Conservation (phyloP, 805 yeast species). For the Yamadazyma laniorum region DNA sequence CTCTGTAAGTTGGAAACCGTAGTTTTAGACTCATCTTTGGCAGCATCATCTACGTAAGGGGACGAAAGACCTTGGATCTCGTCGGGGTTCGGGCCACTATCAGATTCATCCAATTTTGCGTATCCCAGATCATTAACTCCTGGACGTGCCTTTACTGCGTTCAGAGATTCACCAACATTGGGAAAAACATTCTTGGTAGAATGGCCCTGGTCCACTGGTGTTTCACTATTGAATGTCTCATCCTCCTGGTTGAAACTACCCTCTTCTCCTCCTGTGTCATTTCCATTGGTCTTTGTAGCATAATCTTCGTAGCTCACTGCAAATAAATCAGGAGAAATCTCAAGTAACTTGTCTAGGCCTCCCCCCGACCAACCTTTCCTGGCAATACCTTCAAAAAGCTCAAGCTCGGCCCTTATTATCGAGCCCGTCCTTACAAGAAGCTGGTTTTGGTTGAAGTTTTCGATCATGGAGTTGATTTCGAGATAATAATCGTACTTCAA, state of each 20-base stretch:
- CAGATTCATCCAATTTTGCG: too few species aligned
- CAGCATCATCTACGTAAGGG: too few species aligned
- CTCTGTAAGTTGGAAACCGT: background rate
- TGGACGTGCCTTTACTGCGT: too few species aligned
- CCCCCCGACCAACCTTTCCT: constrained; percentile 86
- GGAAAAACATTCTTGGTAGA: constrained; percentile 7
- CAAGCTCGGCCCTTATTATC: constrained; percentile 75
- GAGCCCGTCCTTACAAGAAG: constrained; percentile 58
- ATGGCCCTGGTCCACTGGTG: constrained; percentile 2
- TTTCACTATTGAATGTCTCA: constrained; percentile 5
- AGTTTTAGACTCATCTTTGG: background rate
- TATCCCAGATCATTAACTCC: too few species aligned
- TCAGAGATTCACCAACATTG: too few species aligned
- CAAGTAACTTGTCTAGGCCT: constrained; percentile 69
- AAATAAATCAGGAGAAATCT: constrained; percentile 57
- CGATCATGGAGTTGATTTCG: constrained; percentile 59
- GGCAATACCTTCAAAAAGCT: constrained; percentile 76
- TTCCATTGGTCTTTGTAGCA: constrained; percentile 20
- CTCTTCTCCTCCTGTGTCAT: constrained; percentile 1
- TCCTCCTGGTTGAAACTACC: constrained; percentile 9
- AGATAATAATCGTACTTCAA: constrained; percentile 74
- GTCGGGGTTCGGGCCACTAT: too few species aligned
- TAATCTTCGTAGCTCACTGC: constrained; percentile 22
- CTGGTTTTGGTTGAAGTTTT: constrained; percentile 51
- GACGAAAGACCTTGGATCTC: too few species aligned